Percentiles rank a stretch among this genome's conserved stretches.
Conservation (phyloP, 108 stramenopile genomes). For the Chaetoceros muelleri region DNA sequence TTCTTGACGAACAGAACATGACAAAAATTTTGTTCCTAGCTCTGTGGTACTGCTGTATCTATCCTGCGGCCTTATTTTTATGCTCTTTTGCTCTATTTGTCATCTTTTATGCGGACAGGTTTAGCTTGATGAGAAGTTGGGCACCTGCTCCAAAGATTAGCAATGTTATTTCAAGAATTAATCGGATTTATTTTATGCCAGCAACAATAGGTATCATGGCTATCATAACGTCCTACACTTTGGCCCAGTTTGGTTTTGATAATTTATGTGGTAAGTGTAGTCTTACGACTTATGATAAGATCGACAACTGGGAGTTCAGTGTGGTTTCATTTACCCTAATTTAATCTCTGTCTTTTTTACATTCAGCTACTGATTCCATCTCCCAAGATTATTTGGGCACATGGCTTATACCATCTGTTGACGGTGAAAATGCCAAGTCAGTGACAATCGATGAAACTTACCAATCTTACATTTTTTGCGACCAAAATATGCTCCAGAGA, state of each 20-base stretch:
- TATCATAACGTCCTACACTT: conserved; percentile 60
- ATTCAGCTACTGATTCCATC: too few species aligned
- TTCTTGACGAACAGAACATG: not conserved
- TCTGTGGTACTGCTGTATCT: not conserved
- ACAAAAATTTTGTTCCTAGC: conserved; percentile 1
- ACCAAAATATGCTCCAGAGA: too few species aligned
- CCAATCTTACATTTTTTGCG: too few species aligned
- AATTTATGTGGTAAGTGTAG: conserved; percentile 55
- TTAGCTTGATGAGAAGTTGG: conserved; percentile 8
- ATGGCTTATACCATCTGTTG: too few species aligned
- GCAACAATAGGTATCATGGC: conserved; percentile 49
- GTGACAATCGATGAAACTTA: too few species aligned
- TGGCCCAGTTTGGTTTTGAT: conserved; percentile 78
- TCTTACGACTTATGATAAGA: too few species aligned
- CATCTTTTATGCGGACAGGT: conserved; percentile 2
- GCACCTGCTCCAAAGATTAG: conserved; percentile 42
- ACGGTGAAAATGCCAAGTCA: too few species aligned
- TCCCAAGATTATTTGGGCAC: too few species aligned
- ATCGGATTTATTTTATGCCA: conserved; percentile 61
- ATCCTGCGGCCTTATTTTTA: not conserved
- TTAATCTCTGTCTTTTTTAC: too few species aligned
- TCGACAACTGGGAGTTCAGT: too few species aligned
- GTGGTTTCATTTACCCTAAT: too few species aligned
- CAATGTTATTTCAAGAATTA: conserved; percentile 49
- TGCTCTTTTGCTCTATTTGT: not conserved